Base-by-base conservation (phyloP, 2,329 filamentous ascomycete genomes). In the Monosporascus sp. region DNA sequence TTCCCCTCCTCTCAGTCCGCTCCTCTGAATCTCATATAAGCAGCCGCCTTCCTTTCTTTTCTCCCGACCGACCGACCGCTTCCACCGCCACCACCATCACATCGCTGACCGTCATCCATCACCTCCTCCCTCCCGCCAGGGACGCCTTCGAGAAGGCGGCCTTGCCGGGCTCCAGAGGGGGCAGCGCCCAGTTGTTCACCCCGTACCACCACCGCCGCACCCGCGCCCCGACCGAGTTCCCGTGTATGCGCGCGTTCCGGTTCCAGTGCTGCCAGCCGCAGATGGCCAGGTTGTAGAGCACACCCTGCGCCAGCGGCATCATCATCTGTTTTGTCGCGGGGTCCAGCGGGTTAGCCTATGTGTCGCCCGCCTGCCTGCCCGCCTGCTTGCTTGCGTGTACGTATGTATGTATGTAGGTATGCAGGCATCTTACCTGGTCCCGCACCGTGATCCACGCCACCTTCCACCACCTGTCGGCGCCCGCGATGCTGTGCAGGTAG, bases 261-360 rank as follows among this genome's bases (percentile, higher is more conserved):
- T 97, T 97, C 89, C 89, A 96, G 68, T 88, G 81, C 65, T 90
- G 85, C 93, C 93, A 97, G 52, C 93, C 94, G 60, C 83, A 84
- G 51, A 96, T 80, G 15, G 87, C 80, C 39, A 97, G 78, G 55
- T 92, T 94, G 81, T 93, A 97, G n/a, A 94, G 70, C 46, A 93
- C 78, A 47, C 94, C 94, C 72, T 97, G 94, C 5, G 88, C 76
- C 50, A 99, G 77, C 44, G 93, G 93, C 74, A 97, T 85, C 65
- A 96, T 71, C 54, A 97, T 77, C 88, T 95, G 54, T 41, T 41
- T 20, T 20, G 38, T 18, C 6, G 38, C 3, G 7, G 38, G 38
- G 17, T 18, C 38, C 31, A 9, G 4, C 31, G 31, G 31, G 31
- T 35, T 14, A 35, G 31, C 31, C 3, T 41, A 20, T 18, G 17